A percentile compares a stretch with the other conserved stretches of the same genome.
phyloP scores from a whole-genome alignment of 208 protist species.

The Leptomonas pyrrhocoris region DNA sequence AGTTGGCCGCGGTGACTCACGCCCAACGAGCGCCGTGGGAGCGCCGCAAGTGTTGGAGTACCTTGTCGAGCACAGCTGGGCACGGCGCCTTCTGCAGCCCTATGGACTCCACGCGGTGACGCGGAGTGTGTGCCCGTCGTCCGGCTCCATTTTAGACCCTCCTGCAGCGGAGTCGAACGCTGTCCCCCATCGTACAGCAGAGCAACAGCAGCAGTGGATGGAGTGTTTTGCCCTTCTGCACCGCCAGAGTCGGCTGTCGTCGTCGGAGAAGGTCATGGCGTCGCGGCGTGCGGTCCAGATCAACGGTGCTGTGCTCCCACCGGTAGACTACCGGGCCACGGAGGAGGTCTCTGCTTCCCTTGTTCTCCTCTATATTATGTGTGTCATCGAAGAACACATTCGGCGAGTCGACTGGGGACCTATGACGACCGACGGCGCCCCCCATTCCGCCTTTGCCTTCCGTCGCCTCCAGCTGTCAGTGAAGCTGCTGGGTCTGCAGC shows the following conservation, averaged over 20 bases:
- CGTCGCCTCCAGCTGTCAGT: conserved; percentile 23
- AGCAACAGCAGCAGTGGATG: conserved; percentile 28
- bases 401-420: conserved; percentile 9
- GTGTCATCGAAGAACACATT: conserved; percentile 47
- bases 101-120: conserved; percentile 32
- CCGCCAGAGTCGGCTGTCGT: conserved; percentile 38
- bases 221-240: conserved; percentile 43
- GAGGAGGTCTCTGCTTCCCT: conserved; percentile 23
- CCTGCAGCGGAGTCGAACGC: not conserved
- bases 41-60: not conserved
- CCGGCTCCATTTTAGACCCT: not conserved
- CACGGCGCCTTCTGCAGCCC: conserved; percentile 20
- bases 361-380: conserved; percentile 27
- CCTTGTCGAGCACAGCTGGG: conserved; percentile 23
- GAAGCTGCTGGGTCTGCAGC: conserved; percentile 28
- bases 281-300: conserved; percentile 17
- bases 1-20: not conserved
- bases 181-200: not conserved
- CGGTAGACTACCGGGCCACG: conserved; percentile 24
- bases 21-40: not conserved
- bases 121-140: conserved; percentile 9
- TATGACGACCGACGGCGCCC: not conserved
- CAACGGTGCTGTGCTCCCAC: conserved; percentile 6
- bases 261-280: conserved; percentile 14
- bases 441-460: not conserved